Evolutionary conservation across 441 rosid genomes (phyloP), one percentile per base, ranked within the genome.

Genomic region (Lepidium campestre): DNA sequence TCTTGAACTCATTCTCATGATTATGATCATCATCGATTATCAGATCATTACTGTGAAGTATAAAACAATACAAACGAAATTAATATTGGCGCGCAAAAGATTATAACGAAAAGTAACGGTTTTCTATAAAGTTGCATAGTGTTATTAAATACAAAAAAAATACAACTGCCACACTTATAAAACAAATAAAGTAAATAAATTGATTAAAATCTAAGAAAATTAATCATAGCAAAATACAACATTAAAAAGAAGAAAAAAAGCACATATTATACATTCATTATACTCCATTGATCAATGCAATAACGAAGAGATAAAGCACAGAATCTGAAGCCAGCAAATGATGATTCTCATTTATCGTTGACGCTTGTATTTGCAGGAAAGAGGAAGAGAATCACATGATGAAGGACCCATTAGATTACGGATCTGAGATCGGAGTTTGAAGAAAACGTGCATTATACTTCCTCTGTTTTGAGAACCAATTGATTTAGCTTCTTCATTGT

Each of bases 381-480:
- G 77, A 52, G 78, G 78, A 69, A 75, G 78, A 44, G 71, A 32
- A 23, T 63, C 74, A 1, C 44, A 27, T 1, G 62, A 35, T 7
- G 65, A 49, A 70, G 89, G 72, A 44, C 83, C 67, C 3, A 80
- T 36, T 29, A 86, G 75, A 65, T 59, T 82, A 25, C 68, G 80
- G 19, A 89, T 49, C 83, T 89, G 90, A 40, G 82, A 78, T 50
- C 82, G 74, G 18, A 85, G 70, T 74, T 93, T 90, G 68, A 66
- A 72, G 49, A 89, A 78, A 18, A 90, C 91, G 75, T 89, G 93
- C 62, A 82, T 82, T 92, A 86, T 79, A 78, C 95, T 90, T 25
- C 96, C 97, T 63, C 70, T 81, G 75, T 50, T 81, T 13, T 86
- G 85, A 57, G 62, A 75, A 4, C 90, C 98, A 3, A 90, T 80